These are phyloP conservation scores for Alternaria alternata DNA, from an alignment of 2,329 filamentous ascomycete genomes.

Conservation along the genomic window DNA sequence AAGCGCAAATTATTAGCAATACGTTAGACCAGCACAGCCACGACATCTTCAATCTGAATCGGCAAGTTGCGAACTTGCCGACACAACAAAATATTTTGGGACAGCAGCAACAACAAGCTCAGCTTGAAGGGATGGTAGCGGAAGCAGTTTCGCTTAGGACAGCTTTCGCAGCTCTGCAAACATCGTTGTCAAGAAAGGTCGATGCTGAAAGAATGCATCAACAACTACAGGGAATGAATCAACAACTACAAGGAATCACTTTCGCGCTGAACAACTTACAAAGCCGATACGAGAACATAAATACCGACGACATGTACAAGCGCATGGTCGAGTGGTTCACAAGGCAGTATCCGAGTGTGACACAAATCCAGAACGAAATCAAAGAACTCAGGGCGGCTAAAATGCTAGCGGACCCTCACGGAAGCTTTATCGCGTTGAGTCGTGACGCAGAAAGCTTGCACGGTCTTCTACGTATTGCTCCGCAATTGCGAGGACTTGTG, in stretches of 20 bases:
- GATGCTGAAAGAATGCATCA: constrained; percentile 1
- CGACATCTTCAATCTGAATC: neutral
- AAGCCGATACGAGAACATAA: constrained; percentile 38
- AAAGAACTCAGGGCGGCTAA: neutral
- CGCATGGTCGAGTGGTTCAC: constrained; percentile 37
- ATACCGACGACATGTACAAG: constrained; percentile 30
- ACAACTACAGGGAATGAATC: constrained; percentile 9
- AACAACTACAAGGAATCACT: constrained; percentile 11
- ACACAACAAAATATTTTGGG: neutral
- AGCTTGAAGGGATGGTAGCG: neutral
- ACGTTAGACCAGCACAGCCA: neutral
- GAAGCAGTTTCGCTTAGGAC: neutral
- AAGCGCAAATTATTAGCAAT: neutral
- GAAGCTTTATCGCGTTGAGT: neutral
- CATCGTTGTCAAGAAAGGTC: constrained; percentile 3
- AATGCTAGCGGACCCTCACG: neutral
- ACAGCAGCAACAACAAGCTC: neutral
- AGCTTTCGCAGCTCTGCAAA: neutral
- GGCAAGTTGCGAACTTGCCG: neutral
- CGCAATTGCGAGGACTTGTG: constrained; percentile 2
- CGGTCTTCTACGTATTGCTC: neutral
- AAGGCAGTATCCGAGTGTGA: constrained; percentile 23
- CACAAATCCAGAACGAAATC: constrained; percentile 15
- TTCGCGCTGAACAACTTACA: constrained; percentile 22
- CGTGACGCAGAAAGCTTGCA: constrained; percentile 5